phyloP scores from a whole-genome alignment of 116 monocot species.

The Papilionanthe hybrid region DNA sequence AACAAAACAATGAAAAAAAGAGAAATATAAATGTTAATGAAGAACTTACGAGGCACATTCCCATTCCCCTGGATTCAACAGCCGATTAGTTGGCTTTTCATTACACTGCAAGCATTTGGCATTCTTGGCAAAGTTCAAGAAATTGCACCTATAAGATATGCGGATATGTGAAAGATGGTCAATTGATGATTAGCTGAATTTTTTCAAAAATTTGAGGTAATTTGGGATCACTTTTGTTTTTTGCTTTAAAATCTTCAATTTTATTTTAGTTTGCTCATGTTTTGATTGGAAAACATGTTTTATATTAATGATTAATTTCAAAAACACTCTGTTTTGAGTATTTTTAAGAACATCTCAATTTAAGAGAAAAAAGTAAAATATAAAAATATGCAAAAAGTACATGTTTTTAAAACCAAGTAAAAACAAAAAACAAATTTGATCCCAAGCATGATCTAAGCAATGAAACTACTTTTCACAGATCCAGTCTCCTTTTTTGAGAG shows the following conservation, averaged over 20 bases:
- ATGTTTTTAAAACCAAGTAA: no score
- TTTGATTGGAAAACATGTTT: no score
- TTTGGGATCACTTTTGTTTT: no score
- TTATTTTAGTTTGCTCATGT: no score
- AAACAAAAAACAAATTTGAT: no score
- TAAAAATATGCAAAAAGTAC: no score
- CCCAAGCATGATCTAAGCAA: neutral
- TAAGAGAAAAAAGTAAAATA: no score
- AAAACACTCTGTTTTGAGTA: no score
- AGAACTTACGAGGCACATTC: conserved; percentile 80
- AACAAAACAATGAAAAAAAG: neutral
- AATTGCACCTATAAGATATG: conserved; percentile 69
- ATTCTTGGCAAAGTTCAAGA: conserved; percentile 95
- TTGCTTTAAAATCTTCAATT: no score
- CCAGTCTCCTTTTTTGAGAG: conserved; percentile 95
- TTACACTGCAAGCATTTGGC: conserved; percentile 79
- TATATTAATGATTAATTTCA: no score
- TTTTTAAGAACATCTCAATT: no score
- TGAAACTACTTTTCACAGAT: conserved; percentile 68
- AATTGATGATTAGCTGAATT: neutral
- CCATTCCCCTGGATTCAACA: conserved; percentile 89
- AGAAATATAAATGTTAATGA: neutral
- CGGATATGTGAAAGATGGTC: conserved; percentile 2
- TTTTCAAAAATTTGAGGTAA: neutral
- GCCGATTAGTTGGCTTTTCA: conserved; percentile 65